These are phyloP conservation scores for Fusarium falciforme DNA, from an alignment of 2,329 filamentous ascomycete genomes.

Conservation along the genomic window DNA sequence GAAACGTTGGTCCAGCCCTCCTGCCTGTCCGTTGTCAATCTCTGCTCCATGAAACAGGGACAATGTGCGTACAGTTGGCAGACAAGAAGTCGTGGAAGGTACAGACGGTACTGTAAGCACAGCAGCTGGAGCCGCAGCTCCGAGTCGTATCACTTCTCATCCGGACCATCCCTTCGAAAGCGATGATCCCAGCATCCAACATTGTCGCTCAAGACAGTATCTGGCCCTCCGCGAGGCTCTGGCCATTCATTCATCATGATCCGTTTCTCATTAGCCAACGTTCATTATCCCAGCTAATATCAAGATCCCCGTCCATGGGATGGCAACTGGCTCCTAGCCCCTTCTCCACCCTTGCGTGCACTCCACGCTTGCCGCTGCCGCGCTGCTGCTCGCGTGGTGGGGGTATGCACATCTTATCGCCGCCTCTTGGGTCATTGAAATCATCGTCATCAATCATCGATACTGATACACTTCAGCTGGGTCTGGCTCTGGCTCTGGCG, in stretches of 20 bases:
- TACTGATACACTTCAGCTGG: conserved; percentile 3
- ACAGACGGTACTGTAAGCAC: neutral
- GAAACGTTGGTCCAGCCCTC: conserved; percentile 23
- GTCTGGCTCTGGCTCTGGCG: conserved; percentile 4
- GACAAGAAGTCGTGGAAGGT: neutral
- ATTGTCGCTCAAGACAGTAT: conserved; percentile 2
- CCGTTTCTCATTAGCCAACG: conserved; percentile 39
- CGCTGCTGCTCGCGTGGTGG: conserved; percentile 19
- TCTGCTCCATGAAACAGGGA: neutral
- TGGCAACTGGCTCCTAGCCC: conserved; percentile 11
- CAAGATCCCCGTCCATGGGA: conserved; percentile 28
- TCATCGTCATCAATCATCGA: conserved; percentile 35
- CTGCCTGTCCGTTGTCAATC: conserved; percentile 10
- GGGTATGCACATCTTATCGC: conserved; percentile 35
- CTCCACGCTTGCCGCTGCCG: conserved; percentile 33
- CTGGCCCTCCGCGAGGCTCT: neutral
- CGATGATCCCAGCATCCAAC: conserved; percentile 28
- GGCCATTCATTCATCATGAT: conserved; percentile 30
- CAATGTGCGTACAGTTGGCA: neutral
- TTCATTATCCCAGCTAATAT: conserved; percentile 35
- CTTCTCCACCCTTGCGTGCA: conserved; percentile 21
- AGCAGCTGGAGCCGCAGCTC: neutral
- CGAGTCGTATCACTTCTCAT: neutral
- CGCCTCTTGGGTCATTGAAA: conserved; percentile 23
- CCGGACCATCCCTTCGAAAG: conserved; percentile 23